Evolutionary conservation across 1,139 yeast genomes (phyloP), one percentile per base, ranked within the genome.

Genomic region (Waltiozyma sp.): DNA sequence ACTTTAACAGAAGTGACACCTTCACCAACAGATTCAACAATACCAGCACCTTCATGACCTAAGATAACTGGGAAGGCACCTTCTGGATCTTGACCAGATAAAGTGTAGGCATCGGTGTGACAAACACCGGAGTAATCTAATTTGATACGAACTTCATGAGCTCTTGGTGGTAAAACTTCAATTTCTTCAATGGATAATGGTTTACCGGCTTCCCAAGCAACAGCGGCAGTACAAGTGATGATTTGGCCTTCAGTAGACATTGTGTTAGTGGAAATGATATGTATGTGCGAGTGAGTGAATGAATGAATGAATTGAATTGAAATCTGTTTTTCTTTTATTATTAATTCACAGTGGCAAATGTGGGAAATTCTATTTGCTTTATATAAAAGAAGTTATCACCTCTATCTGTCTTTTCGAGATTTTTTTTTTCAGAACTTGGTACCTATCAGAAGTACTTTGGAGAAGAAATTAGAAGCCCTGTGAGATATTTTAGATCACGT

Each of bases 11-110:
- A 77, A 53, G 89, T 80, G 47, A 89, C 96, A 49, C 89, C 96
- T 62, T 85, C 95, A 56, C 97, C 97, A 38, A 89, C 73, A 43
- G 87, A 75, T 69, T 87, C 96, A 39, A 89, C 96, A 50, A 87
- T 71, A 60, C 97, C 97, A 38, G 96, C 95, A 66, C 96, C 96
- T 66, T 89, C 97, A 64, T 91, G 97, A 49, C 98, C 97, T 58
- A 91, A 75, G 48, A 91, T 68, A 39, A 75, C 82, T 31, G 97
- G 97, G 76, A 88, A 89, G 19, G 84, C 86, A 55, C 97, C 98
- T 69, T 93, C 98, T 45, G 97, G 95, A 65, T 91, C 98, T 46
- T 71, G 75, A 45, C 98, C 99, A 43, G 94, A 81, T 54, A 91
- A 73, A 13, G 98, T 89, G 72, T 82, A 93, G 38, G 96, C 97